Conservation (phyloP, 2,329 filamentous ascomycete species). For the Dactylellina parvicollis region DNA sequence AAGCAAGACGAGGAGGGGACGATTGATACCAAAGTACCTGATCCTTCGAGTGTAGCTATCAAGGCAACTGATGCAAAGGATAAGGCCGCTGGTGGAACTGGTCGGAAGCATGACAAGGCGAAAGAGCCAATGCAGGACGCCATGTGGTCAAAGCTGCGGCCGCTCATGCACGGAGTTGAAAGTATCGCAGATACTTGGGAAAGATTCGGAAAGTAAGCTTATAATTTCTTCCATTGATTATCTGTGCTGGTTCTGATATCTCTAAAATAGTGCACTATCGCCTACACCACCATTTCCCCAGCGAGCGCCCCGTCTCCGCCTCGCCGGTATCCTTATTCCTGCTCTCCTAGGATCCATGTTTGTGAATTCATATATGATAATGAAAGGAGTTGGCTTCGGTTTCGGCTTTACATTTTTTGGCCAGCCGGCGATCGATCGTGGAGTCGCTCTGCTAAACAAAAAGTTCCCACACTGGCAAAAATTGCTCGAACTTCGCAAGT, state of each 20-base stretch:
- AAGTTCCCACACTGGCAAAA: constrained; percentile 60
- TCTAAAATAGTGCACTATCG: constrained; percentile 67
- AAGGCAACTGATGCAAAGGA: constrained; percentile 67
- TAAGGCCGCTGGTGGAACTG: constrained; percentile 66
- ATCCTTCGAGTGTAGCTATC: constrained; percentile 69
- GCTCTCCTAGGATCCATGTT: constrained; percentile 67
- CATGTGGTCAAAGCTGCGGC: constrained; percentile 79
- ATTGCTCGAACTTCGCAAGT: constrained; percentile 55
- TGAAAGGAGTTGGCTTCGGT: constrained; percentile 74
- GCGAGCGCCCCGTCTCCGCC: constrained; percentile 66
- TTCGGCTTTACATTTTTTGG: constrained; percentile 82
- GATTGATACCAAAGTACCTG: constrained; percentile 69
- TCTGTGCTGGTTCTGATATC: not conserved
- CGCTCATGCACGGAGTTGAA: constrained; percentile 73
- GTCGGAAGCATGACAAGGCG: constrained; percentile 67
- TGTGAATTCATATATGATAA: constrained; percentile 69
- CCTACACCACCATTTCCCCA: constrained; percentile 72
- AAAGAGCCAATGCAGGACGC: constrained; percentile 79
- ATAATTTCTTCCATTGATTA: not conserved
- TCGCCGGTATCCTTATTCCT: constrained; percentile 68
- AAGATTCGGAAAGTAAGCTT: constrained; percentile 67
- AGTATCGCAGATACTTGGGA: constrained; percentile 73
- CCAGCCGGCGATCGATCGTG: constrained; percentile 74
- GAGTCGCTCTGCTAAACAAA: constrained; percentile 69
- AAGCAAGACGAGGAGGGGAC: constrained; percentile 60